Percentiles rank a stretch among this genome's conserved stretches.
These are phyloP conservation scores for Themeda triandra DNA, from an alignment of 176 grass and related monocot genomes.

Conservation along the genomic window DNA sequence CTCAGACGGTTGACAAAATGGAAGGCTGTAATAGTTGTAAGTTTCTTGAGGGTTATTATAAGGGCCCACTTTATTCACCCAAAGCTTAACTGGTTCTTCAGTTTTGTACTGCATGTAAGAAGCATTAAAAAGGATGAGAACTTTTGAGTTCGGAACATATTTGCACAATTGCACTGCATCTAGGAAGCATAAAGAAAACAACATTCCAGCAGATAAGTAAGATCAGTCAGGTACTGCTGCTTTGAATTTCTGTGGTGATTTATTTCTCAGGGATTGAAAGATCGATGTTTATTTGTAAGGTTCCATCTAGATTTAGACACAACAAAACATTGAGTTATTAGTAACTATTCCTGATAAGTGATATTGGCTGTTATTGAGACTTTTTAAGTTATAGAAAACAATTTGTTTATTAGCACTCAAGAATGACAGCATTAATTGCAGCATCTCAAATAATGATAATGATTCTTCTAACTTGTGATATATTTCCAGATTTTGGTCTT, in stretches of 20 bases:
- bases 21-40: constrained; percentile 97
- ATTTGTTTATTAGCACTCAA: not conserved
- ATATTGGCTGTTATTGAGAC: not conserved
- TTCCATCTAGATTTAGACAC: not conserved
- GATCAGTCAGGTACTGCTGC: not conserved
- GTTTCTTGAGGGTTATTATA: constrained; percentile 99
- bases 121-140: constrained; percentile 22
- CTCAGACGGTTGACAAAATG: constrained; percentile 80
- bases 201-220: not conserved
- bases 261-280: not conserved
- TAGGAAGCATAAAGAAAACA: constrained; percentile 5
- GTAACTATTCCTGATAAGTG: not conserved
- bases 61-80: constrained; percentile 98
- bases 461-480: not conserved
- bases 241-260: not conserved
- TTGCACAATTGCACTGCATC: not conserved
- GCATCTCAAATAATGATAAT: not conserved
- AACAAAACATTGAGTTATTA: not conserved
- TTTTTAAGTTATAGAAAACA: not conserved
- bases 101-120: constrained; percentile 65
- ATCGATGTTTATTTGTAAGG: not conserved
- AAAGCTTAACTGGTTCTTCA: constrained; percentile 75
- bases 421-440: not conserved
- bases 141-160: not conserved
- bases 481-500: not conserved